Base-by-base conservation (phyloP, 1,284 basidiomycete genomes). In the Ustilago bromivora region DNA sequence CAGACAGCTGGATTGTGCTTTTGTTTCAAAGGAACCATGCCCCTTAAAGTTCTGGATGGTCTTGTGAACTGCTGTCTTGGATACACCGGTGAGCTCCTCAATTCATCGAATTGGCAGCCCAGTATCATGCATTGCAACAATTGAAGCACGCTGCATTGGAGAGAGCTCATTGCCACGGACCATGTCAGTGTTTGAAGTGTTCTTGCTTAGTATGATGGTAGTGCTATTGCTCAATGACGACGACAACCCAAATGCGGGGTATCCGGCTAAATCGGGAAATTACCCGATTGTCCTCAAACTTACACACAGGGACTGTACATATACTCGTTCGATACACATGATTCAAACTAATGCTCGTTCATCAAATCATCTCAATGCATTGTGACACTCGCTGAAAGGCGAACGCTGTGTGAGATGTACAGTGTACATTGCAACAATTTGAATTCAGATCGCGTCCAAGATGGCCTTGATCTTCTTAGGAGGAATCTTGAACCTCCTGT, bases 381-480 rank as follows among this genome's bases (percentile, higher is more conserved):
- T 46, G n/a, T 46, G 43, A 19, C 43, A 41, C 40, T 17, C 12
- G 40, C 40, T 11, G 6, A 41, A 41, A 6, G 40, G 40, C 13
- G 11, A 23, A 23, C 2, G 46, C 23, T 47, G 5, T 9, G 46
- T 23, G n/a, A 10, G 38, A 40, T 40, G 38, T 11, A 40, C 10
- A 10, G 11, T 15, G 15, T 11, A 40, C 38, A 15, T 49, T 31
- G n/a, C 23, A 6, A 49, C 46, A 23, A 49, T 49, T 31, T 13
- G 28, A 31, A 31, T 8, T 23, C 31, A 61, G n/a, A 74, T 60
- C 23, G 66, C 61, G 15, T 75, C 76, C 23, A 81, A 52, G 15
- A 76, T 76, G n/a, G 64, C 66, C 59, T 66, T 68, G 62, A 80
- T 63, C 68, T 69, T 67, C 4, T 47, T 59, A 0, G 74, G 68